These are phyloP conservation scores for Microascus cirrosus DNA, from an alignment of 2,329 filamentous ascomycete genomes.

Conservation along the genomic window DNA sequence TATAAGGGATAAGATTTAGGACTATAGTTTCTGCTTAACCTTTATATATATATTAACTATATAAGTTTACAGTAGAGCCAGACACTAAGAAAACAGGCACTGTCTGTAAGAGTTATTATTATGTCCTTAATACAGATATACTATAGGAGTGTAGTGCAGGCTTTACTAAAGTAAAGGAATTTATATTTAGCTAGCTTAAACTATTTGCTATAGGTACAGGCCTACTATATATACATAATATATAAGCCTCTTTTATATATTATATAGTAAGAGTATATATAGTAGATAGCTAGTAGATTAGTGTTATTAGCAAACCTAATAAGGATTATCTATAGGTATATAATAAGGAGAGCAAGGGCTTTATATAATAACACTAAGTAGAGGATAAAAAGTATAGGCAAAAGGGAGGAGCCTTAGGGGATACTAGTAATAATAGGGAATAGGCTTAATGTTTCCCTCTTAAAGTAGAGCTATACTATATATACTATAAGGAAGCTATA, in stretches of 20 bases:
- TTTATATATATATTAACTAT: neutral
- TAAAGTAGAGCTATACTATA: neutral
- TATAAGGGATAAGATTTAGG: neutral
- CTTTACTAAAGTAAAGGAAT: neutral
- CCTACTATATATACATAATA: neutral
- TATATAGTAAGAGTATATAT: neutral
- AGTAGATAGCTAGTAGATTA: neutral
- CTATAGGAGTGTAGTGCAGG: neutral
- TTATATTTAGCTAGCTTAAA: neutral
- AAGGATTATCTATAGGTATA: neutral
- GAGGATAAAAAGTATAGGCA: neutral
- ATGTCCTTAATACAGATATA: neutral
- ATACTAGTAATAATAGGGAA: neutral
- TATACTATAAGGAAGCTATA: neutral
- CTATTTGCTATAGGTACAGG: neutral
- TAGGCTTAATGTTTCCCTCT: neutral
- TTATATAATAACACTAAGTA: neutral
- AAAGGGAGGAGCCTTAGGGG: neutral
- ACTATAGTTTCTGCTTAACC: neutral
- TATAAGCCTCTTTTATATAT: neutral
- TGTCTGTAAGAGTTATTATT: neutral
- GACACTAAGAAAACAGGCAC: neutral
- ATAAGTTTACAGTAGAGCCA: neutral
- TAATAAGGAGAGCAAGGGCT: neutral
- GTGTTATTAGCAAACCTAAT: neutral